phyloP scores from a whole-genome alignment of 257 asterid genomes.

The Catharanthus roseus region DNA sequence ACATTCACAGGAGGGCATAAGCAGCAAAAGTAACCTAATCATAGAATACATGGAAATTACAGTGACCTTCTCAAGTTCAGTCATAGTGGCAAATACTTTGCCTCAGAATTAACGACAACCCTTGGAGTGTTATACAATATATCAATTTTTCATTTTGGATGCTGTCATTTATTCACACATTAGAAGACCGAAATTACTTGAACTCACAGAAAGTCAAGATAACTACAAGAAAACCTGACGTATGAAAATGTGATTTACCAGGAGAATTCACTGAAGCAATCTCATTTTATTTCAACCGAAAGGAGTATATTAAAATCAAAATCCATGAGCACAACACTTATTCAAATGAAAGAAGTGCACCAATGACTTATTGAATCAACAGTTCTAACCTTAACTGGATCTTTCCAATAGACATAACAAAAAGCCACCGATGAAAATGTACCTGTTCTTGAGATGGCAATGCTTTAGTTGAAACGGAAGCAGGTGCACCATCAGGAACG shows the following conservation, averaged over 20 bases:
- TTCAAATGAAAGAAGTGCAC: neutral
- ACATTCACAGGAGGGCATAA: neutral
- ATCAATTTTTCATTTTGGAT: neutral
- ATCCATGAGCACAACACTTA: neutral
- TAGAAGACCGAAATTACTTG: neutral
- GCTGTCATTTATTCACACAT: neutral
- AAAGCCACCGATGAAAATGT: slow-evolving; percentile 7
- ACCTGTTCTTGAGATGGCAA: slow-evolving; percentile 73
- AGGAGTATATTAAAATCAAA: neutral
- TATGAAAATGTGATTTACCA: neutral
- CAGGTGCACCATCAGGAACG: slow-evolving; percentile 96
- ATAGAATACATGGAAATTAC: neutral
- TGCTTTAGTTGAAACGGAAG: slow-evolving; percentile 62
- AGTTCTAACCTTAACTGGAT: neutral
- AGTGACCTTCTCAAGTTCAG: neutral
- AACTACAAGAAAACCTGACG: neutral
- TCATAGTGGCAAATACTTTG: neutral
- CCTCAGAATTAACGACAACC: neutral
- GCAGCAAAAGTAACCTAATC: neutral
- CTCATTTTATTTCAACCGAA: neutral
- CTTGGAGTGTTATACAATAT: neutral
- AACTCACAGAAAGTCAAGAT: neutral
- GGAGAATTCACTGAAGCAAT: neutral
- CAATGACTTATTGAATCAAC: neutral
- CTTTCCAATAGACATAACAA: neutral